Conservation (phyloP, 75 land plant species). For the Pinus taeda region DNA sequence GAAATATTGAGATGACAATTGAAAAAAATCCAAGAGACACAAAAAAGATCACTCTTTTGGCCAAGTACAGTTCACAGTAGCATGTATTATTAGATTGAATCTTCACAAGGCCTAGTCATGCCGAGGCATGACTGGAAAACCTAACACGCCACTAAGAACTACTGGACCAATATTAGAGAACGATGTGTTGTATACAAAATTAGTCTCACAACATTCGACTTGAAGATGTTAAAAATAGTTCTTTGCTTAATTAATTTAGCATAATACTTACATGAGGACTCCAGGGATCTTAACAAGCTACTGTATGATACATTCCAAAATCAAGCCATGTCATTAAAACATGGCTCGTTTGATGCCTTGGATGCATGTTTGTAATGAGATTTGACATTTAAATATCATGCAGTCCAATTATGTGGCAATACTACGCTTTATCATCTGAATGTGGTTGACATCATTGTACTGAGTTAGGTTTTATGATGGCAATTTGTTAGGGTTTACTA, state of each 20-base stretch:
- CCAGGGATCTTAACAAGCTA: not conserved
- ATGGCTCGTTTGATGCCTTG: not conserved
- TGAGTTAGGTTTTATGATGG: no score
- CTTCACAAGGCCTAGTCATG: not conserved
- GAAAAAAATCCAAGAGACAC: no score
- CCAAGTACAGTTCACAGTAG: constrained; percentile 61
- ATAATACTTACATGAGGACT: not conserved
- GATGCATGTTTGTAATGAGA: not conserved
- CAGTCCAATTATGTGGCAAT: no score
- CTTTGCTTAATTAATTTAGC: not conserved
- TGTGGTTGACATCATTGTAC: no score
- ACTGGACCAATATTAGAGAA: not conserved
- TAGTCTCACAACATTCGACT: not conserved
- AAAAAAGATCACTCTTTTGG: constrained; percentile 48
- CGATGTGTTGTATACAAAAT: not conserved
- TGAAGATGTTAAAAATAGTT: not conserved
- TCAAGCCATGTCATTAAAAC: not conserved
- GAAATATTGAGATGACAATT: no score
- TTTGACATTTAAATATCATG: no score
- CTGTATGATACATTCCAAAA: not conserved
- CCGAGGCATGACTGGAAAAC: not conserved
- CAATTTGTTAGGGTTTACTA: no score
- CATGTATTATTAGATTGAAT: constrained; percentile 23
- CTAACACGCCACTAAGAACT: not conserved
- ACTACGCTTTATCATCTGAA: no score